phyloP scores from a whole-genome alignment of 2,329 filamentous ascomycete genomes.

The Onygenales sp. region DNA sequence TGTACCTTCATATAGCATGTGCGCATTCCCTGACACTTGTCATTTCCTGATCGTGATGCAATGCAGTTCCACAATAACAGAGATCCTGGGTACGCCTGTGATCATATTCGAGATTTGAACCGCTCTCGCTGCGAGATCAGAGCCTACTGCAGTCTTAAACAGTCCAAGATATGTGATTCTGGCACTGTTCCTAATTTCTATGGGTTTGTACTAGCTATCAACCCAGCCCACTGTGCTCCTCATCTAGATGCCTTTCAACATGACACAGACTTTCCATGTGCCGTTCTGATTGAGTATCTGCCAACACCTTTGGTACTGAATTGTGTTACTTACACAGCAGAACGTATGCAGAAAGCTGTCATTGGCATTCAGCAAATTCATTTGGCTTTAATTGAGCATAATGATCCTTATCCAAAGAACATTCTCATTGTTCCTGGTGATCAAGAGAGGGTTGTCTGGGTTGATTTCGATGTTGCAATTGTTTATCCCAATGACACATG shows the following conservation, averaged over 20 bases:
- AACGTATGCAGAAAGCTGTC: constrained; percentile 8
- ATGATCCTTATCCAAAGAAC: constrained; percentile 12
- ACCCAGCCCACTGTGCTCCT: constrained; percentile 3
- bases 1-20: constrained; percentile 1
- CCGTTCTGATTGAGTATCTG: constrained; percentile 10
- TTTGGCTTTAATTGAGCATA: constrained; percentile 11
- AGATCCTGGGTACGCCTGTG: constrained; percentile 3
- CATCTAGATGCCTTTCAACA: constrained; percentile 8
- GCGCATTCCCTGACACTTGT: background rate
- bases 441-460: constrained; percentile 11
- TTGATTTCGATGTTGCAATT: constrained; percentile 13
- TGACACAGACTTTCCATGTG: constrained; percentile 4
- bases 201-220: constrained; percentile 5
- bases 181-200: constrained; percentile 9
- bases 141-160: constrained; percentile 8
- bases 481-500: constrained; percentile 8
- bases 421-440: constrained; percentile 6
- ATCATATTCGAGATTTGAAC: constrained; percentile 5
- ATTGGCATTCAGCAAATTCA: constrained; percentile 9
- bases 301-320: constrained; percentile 8
- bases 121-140: constrained; percentile 4
- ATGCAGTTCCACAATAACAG: constrained; percentile 5
- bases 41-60: background rate
- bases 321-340: constrained; percentile 8
- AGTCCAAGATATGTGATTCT: constrained; percentile 6